Base-by-base conservation (phyloP, 148 eudicot species). In the Cornus kousa region DNA sequence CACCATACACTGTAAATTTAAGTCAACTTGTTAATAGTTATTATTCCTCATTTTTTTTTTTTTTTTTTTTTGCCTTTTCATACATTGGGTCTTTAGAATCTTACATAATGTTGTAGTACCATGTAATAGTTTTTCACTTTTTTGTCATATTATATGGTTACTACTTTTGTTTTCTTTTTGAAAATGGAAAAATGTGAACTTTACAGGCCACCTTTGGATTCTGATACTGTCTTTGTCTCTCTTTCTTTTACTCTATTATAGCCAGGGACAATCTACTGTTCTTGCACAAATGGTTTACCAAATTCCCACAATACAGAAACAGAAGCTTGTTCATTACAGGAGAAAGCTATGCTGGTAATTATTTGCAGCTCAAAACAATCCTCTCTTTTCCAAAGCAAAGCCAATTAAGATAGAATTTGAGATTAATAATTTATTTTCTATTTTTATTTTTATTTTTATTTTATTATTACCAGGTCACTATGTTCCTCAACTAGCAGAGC, bases 401-500 rank as follows among this genome's bases (percentile, higher is more conserved):
- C 24, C 67, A 59, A 68, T n/a, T 60, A 23, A 37, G 31, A 20
- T 35, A 7, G 20, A 9, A 11, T 28, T 73, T 22, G 14, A 23
- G 16, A 55, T 73, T 73, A 22, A 59, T 74, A 12, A 74, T 53
- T 17, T 69, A 2, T 5, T 76, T 13, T 67, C 65, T 80, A 32
- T 59, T n/a, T n/a, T 28, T 28, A 28, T 28, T 28, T 28, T 28
- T 28, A 28, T 28, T 28, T 28, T 28, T 28, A 28, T 28, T 28
- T 28, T 28, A 28, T 53, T 70, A 7, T 43, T 46, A 70, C 28
- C 78, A 81, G 83, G 83, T 32, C 83, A 81, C 79, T 81, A 81
- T 71, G 74, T 81, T 23, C 83, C 83, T 76, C 83, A 81, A 71
- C 79, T 81, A 76, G 83, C 83, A 43, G 79, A 81, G 68, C 83